Evolutionary conservation across 164 flowering plant genomes (phyloP).

Genomic region (Vitis rupestris): DNA sequence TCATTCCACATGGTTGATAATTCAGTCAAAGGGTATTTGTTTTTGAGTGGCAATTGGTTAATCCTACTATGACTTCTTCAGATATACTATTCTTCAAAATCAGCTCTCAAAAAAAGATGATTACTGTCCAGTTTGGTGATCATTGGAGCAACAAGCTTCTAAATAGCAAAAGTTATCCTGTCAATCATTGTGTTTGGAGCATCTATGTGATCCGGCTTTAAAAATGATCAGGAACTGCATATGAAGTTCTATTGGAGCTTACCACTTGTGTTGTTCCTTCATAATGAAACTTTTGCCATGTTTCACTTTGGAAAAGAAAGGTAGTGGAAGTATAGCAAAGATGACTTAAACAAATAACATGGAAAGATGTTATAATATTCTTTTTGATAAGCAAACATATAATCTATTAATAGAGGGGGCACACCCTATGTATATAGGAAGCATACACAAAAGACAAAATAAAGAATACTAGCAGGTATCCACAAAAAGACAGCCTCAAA

Average conservation of each 20-base stretch:
- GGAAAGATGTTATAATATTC: background rate
- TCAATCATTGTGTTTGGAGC: background rate
- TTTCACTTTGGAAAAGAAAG: background rate
- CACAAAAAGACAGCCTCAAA: no score
- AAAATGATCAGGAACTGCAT: background rate
- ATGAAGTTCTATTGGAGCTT: background rate
- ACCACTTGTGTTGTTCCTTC: background rate
- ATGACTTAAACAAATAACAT: background rate
- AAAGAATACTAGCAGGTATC: no score
- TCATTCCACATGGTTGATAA: background rate
- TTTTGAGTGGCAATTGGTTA: background rate
- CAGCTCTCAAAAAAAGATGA: background rate
- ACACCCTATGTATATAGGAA: no score
- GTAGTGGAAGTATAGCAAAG: background rate
- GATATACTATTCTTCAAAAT: background rate
- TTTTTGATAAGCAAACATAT: no score
- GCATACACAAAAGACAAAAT: no score
- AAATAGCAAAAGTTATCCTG: background rate
- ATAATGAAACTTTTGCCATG: background rate
- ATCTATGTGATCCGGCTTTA: background rate
- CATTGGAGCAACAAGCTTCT: background rate
- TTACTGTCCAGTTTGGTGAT: background rate
- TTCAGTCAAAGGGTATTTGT: background rate
- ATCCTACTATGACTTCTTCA: background rate
- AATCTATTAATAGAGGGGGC: no score